Base-by-base conservation (phyloP, 306 rosid genomes). In the Sindora glabra region DNA sequence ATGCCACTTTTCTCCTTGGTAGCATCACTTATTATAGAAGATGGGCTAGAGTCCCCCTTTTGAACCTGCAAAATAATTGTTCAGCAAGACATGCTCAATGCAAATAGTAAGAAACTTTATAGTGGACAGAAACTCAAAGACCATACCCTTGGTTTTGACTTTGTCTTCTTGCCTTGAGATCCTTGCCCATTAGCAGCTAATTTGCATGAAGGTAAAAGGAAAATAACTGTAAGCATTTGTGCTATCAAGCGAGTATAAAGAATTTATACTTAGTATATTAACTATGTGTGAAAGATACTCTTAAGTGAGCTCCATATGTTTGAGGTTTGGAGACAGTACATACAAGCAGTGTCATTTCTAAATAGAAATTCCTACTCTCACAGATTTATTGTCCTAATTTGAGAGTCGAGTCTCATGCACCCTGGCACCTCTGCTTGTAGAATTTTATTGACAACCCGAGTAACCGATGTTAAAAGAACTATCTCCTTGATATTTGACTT, bases 141-240 rank as follows among this genome's bases (percentile, higher is more conserved):
- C 40, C 71, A 71, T 79, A 92, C 99, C 96, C 80, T 82, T 55
- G 69, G 65, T 81, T 80, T 86, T 61, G 77, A 58, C 79, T 73
- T 84, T 52, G 77, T 57, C 64, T 50, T 77, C 80, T 80, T 89
- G 59, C 80, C 81, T 82, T 82, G 80, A 73, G 99, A 83, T 73
- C 83, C 94, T 86, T 89, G 82, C 55, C 87, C 96, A 80, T 82
- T 92, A 64, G 89, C 62, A 67, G 85, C 95, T 89, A 81, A 68
- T 69, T 42, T 33, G 53, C 1, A 54, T 26, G 64, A 64, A 67
- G 38, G 59, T 18, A 57, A 69, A 45, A 73, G 52, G 21, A 19
- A 68, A 74, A 75, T 7, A 66, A 59, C 23, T 36, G 53, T 78
- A 42, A 71, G 81, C 68, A 72, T 56, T 60, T 17, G 14, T 39